Base-by-base conservation (phyloP, 148 eudicot species). In the Hydrangea macrophylla region DNA sequence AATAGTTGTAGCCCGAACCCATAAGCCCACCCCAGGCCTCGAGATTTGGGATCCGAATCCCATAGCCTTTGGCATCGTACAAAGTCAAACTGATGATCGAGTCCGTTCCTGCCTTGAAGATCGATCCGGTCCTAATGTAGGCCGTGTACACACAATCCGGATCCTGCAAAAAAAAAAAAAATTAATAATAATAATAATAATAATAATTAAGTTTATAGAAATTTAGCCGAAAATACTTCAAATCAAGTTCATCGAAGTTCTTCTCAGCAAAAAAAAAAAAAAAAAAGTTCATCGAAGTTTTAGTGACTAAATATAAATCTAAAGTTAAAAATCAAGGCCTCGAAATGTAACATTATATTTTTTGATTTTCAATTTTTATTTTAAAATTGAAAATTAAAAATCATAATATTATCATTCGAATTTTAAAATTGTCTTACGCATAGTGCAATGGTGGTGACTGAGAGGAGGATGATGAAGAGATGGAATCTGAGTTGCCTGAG, bases 1-100 rank as follows among this genome's bases (percentile, higher is more conserved):
- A 92, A 75, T 92, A 92, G 80, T 92, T 71, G 88, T 90, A 75
- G 5, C 61, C 79, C 3, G 74, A 67, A 45, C 84, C 98, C 98
- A 92, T 92, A 0, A 87, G 72, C 58, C 98, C 98, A 26, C 98
- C 98, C 98, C 98, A 92, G 0, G 73, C 37, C 68, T 82, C 87
- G 10, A 92, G 81, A 48, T 89, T 67, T 2, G 55, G 39, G 77
- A 92, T 89, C 39, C 71, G 69, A 9, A 83, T 65, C 0, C 85
- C 86, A 22, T 73, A 65, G 1, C 90, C 97, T 2, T 63, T 39
- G 1, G 57, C 58, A 24, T 80, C 82, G 87, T 82, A 92, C 2
- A 92, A 76, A 1, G 84, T 84, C 9, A 85, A n/a, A 67, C 70
- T 70, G 53, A 92, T 84, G 62, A 51, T 81, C 12, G 97, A 89